phyloP scores from a whole-genome alignment of 208 protist species.

The Leishmania lainsoni region DNA sequence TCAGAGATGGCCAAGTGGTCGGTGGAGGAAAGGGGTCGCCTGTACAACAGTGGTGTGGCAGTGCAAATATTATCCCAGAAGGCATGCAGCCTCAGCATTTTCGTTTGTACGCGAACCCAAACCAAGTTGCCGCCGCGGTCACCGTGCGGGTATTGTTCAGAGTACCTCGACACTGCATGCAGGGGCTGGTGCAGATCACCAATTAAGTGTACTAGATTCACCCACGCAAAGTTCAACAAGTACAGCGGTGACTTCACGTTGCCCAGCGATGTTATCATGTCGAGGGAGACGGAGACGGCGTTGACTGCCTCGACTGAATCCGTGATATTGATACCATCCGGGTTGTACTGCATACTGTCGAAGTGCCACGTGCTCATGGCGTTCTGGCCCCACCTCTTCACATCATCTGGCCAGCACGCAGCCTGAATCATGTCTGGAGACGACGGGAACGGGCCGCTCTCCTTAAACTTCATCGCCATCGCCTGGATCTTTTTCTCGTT shows the following conservation, averaged over 20 bases:
- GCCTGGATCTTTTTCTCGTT: conserved; percentile 41
- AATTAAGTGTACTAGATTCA: conserved; percentile 79
- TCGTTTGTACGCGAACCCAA: conserved; percentile 34
- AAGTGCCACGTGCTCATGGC: conserved; percentile 83
- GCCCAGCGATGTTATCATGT: conserved; percentile 22
- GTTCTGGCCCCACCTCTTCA: conserved; percentile 58
- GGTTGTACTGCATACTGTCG: conserved; percentile 67
- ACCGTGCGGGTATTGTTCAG: conserved; percentile 48
- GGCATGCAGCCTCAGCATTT: conserved; percentile 57
- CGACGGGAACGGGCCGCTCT: conserved; percentile 66
- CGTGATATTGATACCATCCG: conserved; percentile 43
- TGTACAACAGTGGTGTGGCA: conserved; percentile 13
- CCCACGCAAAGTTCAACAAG: conserved; percentile 66
- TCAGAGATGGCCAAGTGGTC: conserved; percentile 36
- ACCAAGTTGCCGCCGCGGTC: conserved; percentile 80
- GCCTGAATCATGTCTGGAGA: conserved; percentile 67
- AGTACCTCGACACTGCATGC: conserved; percentile 58
- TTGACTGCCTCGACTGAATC: conserved; percentile 22
- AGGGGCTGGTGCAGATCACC: conserved; percentile 89
- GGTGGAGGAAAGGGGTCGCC: conserved; percentile 53
- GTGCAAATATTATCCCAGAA: conserved; percentile 86
- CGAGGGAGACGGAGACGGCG: conserved; percentile 17
- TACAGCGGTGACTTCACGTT: conserved; percentile 39
- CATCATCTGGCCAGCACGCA: conserved; percentile 86
- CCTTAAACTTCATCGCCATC: conserved; percentile 35